phyloP scores from a whole-genome alignment of 2,329 filamentous ascomycete species.

The Daldinia sp. region DNA sequence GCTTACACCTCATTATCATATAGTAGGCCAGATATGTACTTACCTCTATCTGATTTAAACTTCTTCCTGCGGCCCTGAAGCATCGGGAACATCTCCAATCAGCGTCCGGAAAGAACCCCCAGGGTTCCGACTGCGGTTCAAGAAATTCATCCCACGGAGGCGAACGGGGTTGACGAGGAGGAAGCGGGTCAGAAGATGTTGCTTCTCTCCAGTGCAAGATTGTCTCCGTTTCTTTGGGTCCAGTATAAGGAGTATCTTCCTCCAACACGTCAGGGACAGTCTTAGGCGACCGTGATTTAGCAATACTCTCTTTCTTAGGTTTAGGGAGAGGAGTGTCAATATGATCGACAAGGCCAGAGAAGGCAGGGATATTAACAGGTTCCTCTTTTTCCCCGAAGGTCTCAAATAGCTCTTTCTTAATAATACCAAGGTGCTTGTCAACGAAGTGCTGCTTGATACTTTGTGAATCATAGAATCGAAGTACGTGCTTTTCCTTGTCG shows the following conservation, averaged over 20 bases:
- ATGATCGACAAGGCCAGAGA: not conserved
- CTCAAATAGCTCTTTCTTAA: constrained; percentile 31
- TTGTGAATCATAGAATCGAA: constrained; percentile 48
- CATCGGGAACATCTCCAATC: constrained; percentile 37
- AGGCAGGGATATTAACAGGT: not conserved
- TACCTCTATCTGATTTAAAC: constrained; percentile 15
- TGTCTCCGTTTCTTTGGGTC: not conserved
- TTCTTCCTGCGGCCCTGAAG: constrained; percentile 31
- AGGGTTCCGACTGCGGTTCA: not conserved
- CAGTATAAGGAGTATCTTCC: not conserved
- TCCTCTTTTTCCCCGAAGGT: too few species aligned
- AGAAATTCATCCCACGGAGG: constrained; percentile 19
- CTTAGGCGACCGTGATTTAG: not conserved
- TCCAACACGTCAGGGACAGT: too few species aligned
- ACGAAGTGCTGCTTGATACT: constrained; percentile 44
- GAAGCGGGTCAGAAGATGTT: not conserved
- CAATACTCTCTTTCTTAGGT: too few species aligned
- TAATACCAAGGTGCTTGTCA: constrained; percentile 38
- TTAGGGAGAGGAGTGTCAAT: not conserved
- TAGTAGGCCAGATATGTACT: not conserved
- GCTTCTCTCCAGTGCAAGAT: constrained; percentile 10
- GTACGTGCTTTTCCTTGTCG: constrained; percentile 47
- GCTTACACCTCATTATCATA: not conserved
- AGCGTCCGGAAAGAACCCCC: constrained; percentile 5
- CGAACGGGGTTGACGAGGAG: constrained; percentile 16